Conservation (phyloP, 345 rosid genomes). For the Cardamine chenopodiifolia region DNA sequence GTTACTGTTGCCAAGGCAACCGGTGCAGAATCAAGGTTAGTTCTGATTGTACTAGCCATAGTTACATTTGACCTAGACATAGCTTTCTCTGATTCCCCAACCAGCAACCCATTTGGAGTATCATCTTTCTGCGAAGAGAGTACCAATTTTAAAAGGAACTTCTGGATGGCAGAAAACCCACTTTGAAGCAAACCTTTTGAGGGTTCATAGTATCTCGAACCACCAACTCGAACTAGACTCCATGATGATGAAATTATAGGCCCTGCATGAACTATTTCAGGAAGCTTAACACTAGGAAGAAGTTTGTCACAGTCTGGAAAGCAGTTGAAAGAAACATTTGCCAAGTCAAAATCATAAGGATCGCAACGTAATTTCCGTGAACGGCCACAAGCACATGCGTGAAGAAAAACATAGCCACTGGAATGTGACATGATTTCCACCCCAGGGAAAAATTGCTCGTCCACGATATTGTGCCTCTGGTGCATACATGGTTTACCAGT, state of each 20-base stretch:
- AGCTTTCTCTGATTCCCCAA: constrained; percentile 37
- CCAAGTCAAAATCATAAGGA: constrained; percentile 77
- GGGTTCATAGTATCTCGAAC: constrained; percentile 72
- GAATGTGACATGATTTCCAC: constrained; percentile 56
- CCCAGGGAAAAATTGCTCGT: constrained; percentile 38
- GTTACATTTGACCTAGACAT: constrained; percentile 35
- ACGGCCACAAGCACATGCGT: constrained; percentile 90
- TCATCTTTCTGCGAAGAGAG: constrained; percentile 55
- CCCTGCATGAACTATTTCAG: constrained; percentile 46
- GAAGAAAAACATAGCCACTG: constrained; percentile 79
- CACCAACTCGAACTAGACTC: constrained; percentile 74
- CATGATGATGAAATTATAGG: constrained; percentile 69
- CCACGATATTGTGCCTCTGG: constrained; percentile 56
- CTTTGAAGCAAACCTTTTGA: constrained; percentile 78
- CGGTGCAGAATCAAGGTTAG: constrained; percentile 45
- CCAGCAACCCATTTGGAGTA: constrained; percentile 37
- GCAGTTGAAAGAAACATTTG: constrained; percentile 55
- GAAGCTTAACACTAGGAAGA: constrained; percentile 61
- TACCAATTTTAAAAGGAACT: constrained; percentile 68
- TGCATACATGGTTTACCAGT: constrained; percentile 85
- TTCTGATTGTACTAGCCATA: constrained; percentile 40
- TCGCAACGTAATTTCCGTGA: constrained; percentile 62
- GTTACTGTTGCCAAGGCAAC: constrained; percentile 44
- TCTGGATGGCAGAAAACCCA: constrained; percentile 65
- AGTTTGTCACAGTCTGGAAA: constrained; percentile 73